These are phyloP conservation scores for Raphanus hybrid DNA, from an alignment of 441 rosid genomes.

Conservation along the genomic window DNA sequence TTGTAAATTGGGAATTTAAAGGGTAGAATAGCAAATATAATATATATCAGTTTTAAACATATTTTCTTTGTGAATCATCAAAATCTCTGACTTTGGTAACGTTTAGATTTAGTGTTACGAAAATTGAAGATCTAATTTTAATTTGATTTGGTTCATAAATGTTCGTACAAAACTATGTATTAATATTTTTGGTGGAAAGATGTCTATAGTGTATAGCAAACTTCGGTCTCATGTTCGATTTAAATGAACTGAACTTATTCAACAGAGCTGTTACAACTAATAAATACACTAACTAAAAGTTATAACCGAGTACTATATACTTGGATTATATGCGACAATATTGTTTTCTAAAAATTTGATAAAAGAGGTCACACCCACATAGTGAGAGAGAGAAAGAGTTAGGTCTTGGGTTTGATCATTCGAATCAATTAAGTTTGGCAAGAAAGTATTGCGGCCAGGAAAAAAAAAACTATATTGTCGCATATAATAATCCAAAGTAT, in stretches of 20 bases:
- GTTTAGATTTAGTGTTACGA: not conserved
- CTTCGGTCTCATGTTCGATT: not conserved
- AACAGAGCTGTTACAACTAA: slow-evolving; percentile 29
- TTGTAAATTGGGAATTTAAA: slow-evolving; percentile 32
- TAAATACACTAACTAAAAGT: not conserved
- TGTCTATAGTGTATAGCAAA: not conserved
- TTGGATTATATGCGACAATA: not conserved
- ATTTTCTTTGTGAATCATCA: slow-evolving; percentile 1
- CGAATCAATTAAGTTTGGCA: slow-evolving; percentile 4
- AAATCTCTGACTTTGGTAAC: not conserved
- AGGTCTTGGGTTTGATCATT: not conserved
- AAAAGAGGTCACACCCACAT: not conserved
- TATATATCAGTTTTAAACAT: not conserved
- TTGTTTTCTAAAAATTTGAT: not conserved
- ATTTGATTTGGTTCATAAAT: not conserved
- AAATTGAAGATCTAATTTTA: not conserved
- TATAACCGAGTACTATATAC: not conserved
- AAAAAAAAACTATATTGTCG: not conserved
- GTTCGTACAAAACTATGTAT: not conserved
- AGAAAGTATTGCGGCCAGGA: not conserved
- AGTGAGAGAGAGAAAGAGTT: not conserved
- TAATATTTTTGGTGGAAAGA: not conserved
- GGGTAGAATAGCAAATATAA: slow-evolving; percentile 19
- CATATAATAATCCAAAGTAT: not conserved
- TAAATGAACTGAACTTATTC: slow-evolving; percentile 3